Conservation (phyloP, 2,329 filamentous ascomycete genomes). For the Amphichorda felina region DNA sequence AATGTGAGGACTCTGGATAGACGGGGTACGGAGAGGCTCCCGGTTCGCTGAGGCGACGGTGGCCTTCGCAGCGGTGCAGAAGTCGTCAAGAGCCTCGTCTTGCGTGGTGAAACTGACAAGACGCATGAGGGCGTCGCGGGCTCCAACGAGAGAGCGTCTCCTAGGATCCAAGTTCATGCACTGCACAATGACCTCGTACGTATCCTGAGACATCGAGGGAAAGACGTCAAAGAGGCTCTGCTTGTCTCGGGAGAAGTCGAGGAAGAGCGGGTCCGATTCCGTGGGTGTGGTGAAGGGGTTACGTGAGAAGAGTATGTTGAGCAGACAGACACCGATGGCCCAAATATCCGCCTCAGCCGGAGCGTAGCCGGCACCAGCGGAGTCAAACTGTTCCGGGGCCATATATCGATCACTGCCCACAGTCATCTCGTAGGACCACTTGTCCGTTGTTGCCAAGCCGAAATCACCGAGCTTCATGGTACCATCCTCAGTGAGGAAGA, state of each 20-base stretch:
- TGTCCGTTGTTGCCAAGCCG: slow-evolving; percentile 78
- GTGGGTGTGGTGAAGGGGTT: slow-evolving; percentile 92
- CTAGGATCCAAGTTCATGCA: slow-evolving; percentile 85
- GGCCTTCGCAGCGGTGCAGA: slow-evolving; percentile 73
- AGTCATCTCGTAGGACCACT: slow-evolving; percentile 84
- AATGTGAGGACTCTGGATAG: slow-evolving; percentile 76
- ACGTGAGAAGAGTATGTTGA: slow-evolving; percentile 93
- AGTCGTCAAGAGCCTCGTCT: slow-evolving; percentile 85
- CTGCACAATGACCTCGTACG: slow-evolving; percentile 83
- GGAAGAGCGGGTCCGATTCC: slow-evolving; percentile 81
- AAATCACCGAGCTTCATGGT: slow-evolving; percentile 96
- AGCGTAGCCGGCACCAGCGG: slow-evolving; percentile 75
- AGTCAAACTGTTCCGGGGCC: slow-evolving; percentile 96
- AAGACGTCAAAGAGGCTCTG: slow-evolving; percentile 97
- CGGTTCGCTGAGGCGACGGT: slow-evolving; percentile 77
- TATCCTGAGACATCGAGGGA: slow-evolving; percentile 96
- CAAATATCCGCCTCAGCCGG: slow-evolving; percentile 91
- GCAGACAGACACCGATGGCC: slow-evolving; percentile 91
- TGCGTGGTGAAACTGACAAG: slow-evolving; percentile 87
- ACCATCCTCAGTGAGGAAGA: slow-evolving; percentile 79
- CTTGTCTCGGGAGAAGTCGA: slow-evolving; percentile 86
- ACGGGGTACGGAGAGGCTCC: slow-evolving; percentile 90
- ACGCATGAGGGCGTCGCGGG: slow-evolving; percentile 66
- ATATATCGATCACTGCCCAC: slow-evolving; percentile 98
- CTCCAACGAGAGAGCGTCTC: slow-evolving; percentile 71